A percentile compares a stretch with the other conserved stretches of the same genome.
These are phyloP conservation scores for Vanderwaltozyma yarrowii DNA, from an alignment of 805 yeast genomes.

Conservation along the genomic window DNA sequence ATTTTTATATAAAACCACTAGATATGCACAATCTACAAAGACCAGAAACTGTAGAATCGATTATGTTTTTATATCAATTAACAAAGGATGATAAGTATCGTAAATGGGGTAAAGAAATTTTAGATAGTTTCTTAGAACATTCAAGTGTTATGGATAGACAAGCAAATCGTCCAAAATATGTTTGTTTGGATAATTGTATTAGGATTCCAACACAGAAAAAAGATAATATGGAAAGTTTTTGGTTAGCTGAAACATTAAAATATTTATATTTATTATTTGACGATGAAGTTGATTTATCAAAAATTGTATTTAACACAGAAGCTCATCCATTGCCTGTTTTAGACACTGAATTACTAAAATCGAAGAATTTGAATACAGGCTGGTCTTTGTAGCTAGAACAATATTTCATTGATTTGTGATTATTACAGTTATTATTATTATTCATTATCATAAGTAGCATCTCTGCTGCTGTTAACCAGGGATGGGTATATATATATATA, in stretches of 20 bases:
- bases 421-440: no score
- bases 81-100: conserved; percentile 76
- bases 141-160: conserved; percentile 36
- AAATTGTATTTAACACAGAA: conserved; percentile 79
- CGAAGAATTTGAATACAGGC: conserved; percentile 17
- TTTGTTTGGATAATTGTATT: conserved; percentile 61
- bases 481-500: no score
- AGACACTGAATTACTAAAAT: conserved; percentile 5
- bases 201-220: conserved; percentile 38
- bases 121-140: conserved; percentile 55
- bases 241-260: conserved; percentile 90
- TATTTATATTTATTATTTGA: conserved; percentile 74
- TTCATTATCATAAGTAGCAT: no score
- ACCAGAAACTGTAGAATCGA: conserved; percentile 88
- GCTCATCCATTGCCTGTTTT: conserved; percentile 88
- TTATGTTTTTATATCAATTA: conserved; percentile 68
- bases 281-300: conserved; percentile 54
- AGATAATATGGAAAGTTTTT: conserved; percentile 84
- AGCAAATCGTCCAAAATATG: conserved; percentile 29
- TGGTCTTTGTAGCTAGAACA: conserved; percentile 23
- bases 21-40: conserved; percentile 84
- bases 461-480: no score
- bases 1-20: conserved; percentile 55
- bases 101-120: conserved; percentile 83
- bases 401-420: no score